phyloP scores from a whole-genome alignment of 1,284 basidiomycete species.

The Ustilago curta region DNA sequence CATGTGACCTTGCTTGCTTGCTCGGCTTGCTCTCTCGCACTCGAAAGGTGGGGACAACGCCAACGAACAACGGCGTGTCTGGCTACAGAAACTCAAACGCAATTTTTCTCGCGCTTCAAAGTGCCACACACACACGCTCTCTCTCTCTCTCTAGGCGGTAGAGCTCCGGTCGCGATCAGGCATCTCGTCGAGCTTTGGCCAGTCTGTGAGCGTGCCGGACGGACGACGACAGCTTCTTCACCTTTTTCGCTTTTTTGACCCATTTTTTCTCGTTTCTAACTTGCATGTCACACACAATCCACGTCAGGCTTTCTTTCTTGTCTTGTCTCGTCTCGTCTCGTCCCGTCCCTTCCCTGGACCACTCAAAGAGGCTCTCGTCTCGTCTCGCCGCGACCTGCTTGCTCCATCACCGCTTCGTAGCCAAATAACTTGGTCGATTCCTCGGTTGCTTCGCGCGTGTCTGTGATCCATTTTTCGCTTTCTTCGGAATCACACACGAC shows the following conservation, averaged over 20 bases:
- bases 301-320: too few relatives aligned
- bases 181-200: conserved; percentile 31
- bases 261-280: neutral
- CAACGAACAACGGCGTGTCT: conserved; percentile 5
- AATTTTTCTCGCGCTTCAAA: conserved; percentile 14
- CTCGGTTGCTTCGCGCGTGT: conserved; percentile 4
- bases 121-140: neutral
- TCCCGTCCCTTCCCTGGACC: neutral
- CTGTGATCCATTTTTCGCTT: neutral
- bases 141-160: neutral
- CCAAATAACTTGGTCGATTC: too few relatives aligned
- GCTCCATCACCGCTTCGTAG: neutral
- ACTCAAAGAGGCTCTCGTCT: neutral
- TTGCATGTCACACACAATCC: neutral
- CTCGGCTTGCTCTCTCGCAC: neutral
- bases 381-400: neutral
- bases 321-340: too few relatives aligned
- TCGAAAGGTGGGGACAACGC: conserved; percentile 12
- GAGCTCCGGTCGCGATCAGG: conserved; percentile 39
- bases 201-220: neutral
- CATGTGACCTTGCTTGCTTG: conserved; percentile 13
- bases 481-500: conserved; percentile 5
- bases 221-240: conserved; percentile 30
- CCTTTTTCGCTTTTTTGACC: neutral
- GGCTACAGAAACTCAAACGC: conserved; percentile 3